A percentile compares a stretch with the other conserved stretches of the same genome.
phyloP scores from a whole-genome alignment of 2,329 filamentous ascomycete genomes.

The Fusarium udum region DNA sequence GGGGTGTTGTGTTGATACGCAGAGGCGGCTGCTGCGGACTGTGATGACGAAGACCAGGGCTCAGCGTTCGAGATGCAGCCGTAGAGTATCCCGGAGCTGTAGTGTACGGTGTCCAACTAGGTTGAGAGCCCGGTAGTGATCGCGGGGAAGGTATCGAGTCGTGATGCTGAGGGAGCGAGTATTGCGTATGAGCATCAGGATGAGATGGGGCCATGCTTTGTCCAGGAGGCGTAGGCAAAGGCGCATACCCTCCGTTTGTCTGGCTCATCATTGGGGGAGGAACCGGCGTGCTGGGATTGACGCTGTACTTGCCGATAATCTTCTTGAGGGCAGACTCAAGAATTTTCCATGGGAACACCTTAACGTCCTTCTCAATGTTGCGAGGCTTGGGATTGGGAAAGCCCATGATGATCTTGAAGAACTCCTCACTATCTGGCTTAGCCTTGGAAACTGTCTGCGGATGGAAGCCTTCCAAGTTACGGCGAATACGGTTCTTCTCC shows the following conservation, averaged over 20 bases:
- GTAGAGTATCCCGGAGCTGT: constrained; percentile 48
- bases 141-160: constrained; percentile 64
- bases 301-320: constrained; percentile 94
- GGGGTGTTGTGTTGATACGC: constrained; percentile 50
- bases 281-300: constrained; percentile 54
- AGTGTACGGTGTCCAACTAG: constrained; percentile 60
- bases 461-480: constrained; percentile 94
- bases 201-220: constrained; percentile 47
- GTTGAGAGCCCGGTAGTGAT: constrained; percentile 58
- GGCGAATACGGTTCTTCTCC: constrained; percentile 96
- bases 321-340: constrained; percentile 90
- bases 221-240: constrained; percentile 59
- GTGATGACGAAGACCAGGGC: constrained; percentile 47
- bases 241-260: constrained; percentile 52
- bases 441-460: constrained; percentile 93
- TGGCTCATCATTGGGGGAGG: constrained; percentile 55
- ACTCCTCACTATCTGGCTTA: constrained; percentile 91
- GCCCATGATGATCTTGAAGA: constrained; percentile 99
- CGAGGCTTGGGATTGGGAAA: constrained; percentile 94
- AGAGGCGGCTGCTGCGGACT: constrained; percentile 52
- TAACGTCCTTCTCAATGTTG: constrained; percentile 99
- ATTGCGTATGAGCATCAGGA: constrained; percentile 49
- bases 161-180: constrained; percentile 56
- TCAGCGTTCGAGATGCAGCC: constrained; percentile 54
- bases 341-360: constrained; percentile 97